Evolutionary conservation across 176 grass and related monocot species (phyloP).

Genomic region (Phoenix roebelenii): DNA sequence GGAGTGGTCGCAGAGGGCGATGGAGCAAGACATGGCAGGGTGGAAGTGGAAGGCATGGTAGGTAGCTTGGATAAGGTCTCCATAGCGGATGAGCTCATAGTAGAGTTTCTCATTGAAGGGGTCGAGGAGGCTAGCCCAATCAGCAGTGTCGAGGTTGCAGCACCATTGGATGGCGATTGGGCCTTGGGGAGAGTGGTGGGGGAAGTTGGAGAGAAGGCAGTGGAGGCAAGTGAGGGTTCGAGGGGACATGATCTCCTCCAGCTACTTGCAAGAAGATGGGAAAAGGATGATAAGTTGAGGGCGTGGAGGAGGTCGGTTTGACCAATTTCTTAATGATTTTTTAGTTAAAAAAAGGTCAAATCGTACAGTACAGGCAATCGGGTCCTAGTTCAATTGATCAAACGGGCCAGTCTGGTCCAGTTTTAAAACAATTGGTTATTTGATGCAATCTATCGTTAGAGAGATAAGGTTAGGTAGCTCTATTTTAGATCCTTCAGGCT

Average conservation of each 20-base stretch:
- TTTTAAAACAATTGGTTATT: no score
- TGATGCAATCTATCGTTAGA: no score
- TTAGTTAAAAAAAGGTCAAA: no score
- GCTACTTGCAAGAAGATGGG: not conserved
- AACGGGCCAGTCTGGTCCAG: no score
- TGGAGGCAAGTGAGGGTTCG: not conserved
- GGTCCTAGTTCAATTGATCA: no score
- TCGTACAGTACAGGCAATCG: no score
- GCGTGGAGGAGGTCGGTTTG: no score
- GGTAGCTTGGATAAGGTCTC: constrained; percentile 43
- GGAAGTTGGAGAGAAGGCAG: not conserved
- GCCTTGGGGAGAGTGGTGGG: constrained; percentile 31
- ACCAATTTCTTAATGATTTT: no score
- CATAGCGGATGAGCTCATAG: constrained; percentile 42
- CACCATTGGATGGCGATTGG: constrained; percentile 29
- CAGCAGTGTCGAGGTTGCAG: constrained; percentile 13
- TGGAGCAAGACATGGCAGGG: constrained; percentile 12
- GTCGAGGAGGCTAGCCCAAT: constrained; percentile 40
- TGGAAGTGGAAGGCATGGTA: constrained; percentile 36
- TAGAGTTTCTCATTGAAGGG: constrained; percentile 43
- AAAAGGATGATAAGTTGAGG: not conserved
- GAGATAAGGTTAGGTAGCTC: no score
- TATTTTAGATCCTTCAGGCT: no score
- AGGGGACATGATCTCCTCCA: not conserved
- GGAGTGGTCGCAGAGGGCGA: constrained; percentile 25